Conservation (phyloP, 352 stramenopile species). For the Pythium myriotylum region DNA sequence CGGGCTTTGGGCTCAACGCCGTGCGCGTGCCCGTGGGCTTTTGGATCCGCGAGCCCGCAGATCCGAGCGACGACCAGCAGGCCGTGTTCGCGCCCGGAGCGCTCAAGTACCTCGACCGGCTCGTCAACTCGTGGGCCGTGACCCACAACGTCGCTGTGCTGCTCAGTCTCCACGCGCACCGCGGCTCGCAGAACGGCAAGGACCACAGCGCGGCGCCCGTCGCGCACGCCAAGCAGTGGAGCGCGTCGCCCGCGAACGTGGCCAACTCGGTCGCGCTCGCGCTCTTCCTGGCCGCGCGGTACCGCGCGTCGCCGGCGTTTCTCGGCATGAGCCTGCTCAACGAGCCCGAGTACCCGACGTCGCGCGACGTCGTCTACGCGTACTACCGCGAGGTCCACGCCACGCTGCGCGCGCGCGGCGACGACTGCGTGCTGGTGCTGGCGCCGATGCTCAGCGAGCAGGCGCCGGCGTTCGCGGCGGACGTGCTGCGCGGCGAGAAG, state of each 20-base stretch:
- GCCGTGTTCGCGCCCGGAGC: slow-evolving; percentile 27
- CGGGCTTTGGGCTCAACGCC: slow-evolving; percentile 26
- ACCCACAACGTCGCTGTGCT: slow-evolving; percentile 57
- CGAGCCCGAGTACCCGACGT: slow-evolving; percentile 30
- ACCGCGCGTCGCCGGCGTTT: slow-evolving; percentile 29
- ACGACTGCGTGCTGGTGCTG: slow-evolving; percentile 34
- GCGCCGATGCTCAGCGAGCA: slow-evolving; percentile 29
- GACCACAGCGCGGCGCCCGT: slow-evolving; percentile 46
- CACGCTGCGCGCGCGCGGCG: slow-evolving; percentile 21
- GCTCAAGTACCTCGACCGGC: slow-evolving; percentile 43
- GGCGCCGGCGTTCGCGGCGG: slow-evolving; percentile 20
- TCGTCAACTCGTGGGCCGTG: slow-evolving; percentile 56
- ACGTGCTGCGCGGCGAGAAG: slow-evolving; percentile 15
- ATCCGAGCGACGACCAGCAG: slow-evolving; percentile 9
- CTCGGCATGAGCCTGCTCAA: slow-evolving; percentile 38
- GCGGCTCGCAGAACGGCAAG: slow-evolving; percentile 57
- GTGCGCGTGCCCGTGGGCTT: slow-evolving; percentile 41
- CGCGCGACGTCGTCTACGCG: slow-evolving; percentile 14
- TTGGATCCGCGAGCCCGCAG: slow-evolving; percentile 24
- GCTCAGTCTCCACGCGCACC: slow-evolving; percentile 62
- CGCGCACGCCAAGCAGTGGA: slow-evolving; percentile 25
- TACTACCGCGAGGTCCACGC: slow-evolving; percentile 33
- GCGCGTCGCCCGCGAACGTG: slow-evolving; percentile 25
- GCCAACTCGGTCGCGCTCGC: slow-evolving; percentile 29
- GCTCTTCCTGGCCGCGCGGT: slow-evolving; percentile 31